phyloP scores from a whole-genome alignment of 1,139 yeast species.

The Zygosaccharomyces sapae region DNA sequence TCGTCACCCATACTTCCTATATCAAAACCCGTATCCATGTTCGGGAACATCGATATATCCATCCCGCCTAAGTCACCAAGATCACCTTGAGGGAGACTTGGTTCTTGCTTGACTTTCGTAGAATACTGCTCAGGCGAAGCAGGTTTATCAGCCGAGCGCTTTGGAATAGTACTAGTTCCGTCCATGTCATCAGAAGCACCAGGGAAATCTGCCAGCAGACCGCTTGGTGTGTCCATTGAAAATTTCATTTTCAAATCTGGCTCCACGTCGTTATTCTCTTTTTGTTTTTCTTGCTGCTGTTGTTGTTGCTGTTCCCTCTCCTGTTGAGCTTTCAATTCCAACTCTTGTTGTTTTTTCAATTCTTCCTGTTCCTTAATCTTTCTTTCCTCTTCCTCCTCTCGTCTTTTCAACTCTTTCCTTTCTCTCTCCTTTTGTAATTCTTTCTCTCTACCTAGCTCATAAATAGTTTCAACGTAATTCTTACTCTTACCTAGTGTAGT shows the following conservation, averaged over 20 bases:
- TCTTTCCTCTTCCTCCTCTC: conserved; percentile 23
- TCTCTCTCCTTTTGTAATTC: conserved; percentile 27
- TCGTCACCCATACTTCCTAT: conserved; percentile 20
- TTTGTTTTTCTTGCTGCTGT: conserved; percentile 9
- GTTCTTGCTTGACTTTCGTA: conserved; percentile 3
- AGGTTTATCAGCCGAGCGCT: conserved; percentile 8
- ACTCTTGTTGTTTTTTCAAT: conserved; percentile 16
- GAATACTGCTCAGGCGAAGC: conserved; percentile 12
- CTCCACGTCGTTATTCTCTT: conserved; percentile 13
- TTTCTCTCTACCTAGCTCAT: conserved; percentile 25
- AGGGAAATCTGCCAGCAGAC: conserved; percentile 21
- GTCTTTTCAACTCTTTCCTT: conserved; percentile 28
- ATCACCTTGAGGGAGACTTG: conserved; percentile 10
- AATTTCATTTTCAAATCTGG: conserved; percentile 10
- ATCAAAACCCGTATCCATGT: conserved; percentile 29
- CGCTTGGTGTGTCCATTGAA: conserved; percentile 22
- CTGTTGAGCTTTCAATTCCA: conserved; percentile 14
- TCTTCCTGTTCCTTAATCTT: conserved; percentile 19
- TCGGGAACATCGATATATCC: conserved; percentile 34
- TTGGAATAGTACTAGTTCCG: conserved; percentile 9
- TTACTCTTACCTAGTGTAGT: conserved; percentile 38
- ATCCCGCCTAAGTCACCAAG: conserved; percentile 30
- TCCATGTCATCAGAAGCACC: conserved; percentile 4
- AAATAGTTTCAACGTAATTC: conserved; percentile 34
- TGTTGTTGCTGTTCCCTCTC: conserved; percentile 13